Conservation (phyloP, 2,329 filamentous ascomycete genomes). For the Colletotrichum filicis region DNA sequence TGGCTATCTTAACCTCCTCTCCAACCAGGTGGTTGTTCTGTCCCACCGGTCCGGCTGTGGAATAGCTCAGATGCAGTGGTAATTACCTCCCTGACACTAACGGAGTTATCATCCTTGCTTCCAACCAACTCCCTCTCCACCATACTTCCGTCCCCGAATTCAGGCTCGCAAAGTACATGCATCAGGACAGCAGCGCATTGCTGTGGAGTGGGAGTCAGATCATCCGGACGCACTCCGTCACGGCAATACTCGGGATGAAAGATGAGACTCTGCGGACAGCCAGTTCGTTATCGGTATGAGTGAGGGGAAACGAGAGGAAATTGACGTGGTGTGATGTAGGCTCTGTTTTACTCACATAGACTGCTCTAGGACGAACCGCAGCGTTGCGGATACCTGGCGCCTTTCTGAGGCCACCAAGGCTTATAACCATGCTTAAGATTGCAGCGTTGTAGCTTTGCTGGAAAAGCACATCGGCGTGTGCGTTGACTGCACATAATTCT, state of each 20-base stretch:
- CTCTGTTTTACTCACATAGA: background rate
- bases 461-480: slow-evolving; percentile 44
- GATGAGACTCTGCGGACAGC: background rate
- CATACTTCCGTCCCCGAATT: slow-evolving; percentile 38
- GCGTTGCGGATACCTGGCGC: background rate
- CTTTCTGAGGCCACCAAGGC: background rate
- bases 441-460: slow-evolving; percentile 42
- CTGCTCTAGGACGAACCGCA: background rate
- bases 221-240: background rate
- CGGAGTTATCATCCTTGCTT: background rate
- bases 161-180: slow-evolving; percentile 18
- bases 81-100: background rate
- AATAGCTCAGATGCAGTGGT: background rate
- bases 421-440: slow-evolving; percentile 27
- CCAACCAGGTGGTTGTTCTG: background rate
- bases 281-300: background rate
- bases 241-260: slow-evolving; percentile 14
- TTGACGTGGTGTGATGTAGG: background rate
- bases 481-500: slow-evolving; percentile 41
- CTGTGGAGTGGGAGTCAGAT: background rate
- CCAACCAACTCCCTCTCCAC: slow-evolving; percentile 35
- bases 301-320: background rate
- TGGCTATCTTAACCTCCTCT: background rate
- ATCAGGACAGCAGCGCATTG: slow-evolving; percentile 27
- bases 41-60: background rate